Evolutionary conservation across 1,284 basidiomycete species (phyloP).

Genomic region (Albatrellus sp.): DNA sequence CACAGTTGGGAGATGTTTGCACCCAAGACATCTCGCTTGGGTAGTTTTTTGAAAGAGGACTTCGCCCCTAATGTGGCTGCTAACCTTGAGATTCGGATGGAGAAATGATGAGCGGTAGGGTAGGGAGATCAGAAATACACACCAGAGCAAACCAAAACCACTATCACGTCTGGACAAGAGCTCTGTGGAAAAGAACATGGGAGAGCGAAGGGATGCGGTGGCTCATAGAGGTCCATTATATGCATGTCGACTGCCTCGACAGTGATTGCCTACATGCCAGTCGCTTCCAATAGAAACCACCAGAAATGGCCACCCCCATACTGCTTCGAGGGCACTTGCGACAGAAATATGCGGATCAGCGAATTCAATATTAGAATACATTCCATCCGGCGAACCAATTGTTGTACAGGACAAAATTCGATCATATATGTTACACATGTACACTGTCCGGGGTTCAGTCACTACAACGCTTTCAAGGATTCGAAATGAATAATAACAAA

Average conservation of each 20-base stretch:
- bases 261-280: too few species aligned
- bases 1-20: slow-evolving; percentile 76
- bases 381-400: too few species aligned
- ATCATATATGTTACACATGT: too few species aligned
- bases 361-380: background rate
- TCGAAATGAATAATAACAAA: too few species aligned
- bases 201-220: background rate
- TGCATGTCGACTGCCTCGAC: background rate
- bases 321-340: too few species aligned
- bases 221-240: background rate
- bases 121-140: slow-evolving; percentile 6
- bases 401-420: too few species aligned
- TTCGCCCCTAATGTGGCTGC: slow-evolving; percentile 80
- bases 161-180: slow-evolving; percentile 62
- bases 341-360: too few species aligned
- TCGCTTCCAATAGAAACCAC: too few species aligned
- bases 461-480: too few species aligned
- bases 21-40: slow-evolving; percentile 65
- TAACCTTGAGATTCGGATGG: slow-evolving; percentile 41
- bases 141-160: slow-evolving; percentile 75
- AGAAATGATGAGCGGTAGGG: background rate
- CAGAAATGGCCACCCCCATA: too few species aligned
- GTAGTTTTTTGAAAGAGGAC: slow-evolving; percentile 72
- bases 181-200: slow-evolving; percentile 71
- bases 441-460: background rate